phyloP scores from a whole-genome alignment of 163 green algal genomes.

The Scenedesmus sp. region DNA sequence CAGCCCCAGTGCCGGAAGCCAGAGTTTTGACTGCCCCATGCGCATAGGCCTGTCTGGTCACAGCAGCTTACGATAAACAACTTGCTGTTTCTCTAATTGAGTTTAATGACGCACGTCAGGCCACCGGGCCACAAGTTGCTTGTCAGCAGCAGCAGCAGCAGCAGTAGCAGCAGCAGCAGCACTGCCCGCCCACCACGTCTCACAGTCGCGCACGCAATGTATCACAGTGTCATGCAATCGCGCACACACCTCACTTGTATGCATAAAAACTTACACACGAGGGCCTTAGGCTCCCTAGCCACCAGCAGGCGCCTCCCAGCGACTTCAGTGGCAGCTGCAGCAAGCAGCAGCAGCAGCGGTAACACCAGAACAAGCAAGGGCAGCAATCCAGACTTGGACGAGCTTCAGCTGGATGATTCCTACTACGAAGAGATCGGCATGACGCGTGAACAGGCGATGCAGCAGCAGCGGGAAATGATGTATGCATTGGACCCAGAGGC shows the following conservation, averaged over 20 bases:
- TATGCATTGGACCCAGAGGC: constrained; percentile 34
- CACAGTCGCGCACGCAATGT: neutral
- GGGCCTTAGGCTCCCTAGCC: neutral
- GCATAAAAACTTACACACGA: too few relatives aligned
- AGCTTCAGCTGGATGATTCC: constrained; percentile 41
- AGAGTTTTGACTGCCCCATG: neutral
- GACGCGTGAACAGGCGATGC: constrained; percentile 37
- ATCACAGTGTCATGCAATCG: neutral
- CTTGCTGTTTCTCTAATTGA: neutral
- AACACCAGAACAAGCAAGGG: neutral
- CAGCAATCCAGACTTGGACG: constrained; percentile 45
- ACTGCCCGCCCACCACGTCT: neutral
- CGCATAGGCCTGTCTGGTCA: neutral
- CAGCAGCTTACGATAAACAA: neutral
- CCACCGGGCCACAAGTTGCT: neutral
- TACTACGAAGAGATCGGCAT: constrained; percentile 55
- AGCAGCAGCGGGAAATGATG: constrained; percentile 27
- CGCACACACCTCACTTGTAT: neutral
- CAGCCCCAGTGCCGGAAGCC: neutral
- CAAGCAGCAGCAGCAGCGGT: constrained; percentile 8
- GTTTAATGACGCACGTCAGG: neutral
- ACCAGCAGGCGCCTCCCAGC: neutral
- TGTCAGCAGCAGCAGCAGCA: neutral
- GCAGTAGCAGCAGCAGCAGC: neutral
- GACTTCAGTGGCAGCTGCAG: neutral